Conservation (phyloP, 345 rosid species). For the Populus nigra region DNA sequence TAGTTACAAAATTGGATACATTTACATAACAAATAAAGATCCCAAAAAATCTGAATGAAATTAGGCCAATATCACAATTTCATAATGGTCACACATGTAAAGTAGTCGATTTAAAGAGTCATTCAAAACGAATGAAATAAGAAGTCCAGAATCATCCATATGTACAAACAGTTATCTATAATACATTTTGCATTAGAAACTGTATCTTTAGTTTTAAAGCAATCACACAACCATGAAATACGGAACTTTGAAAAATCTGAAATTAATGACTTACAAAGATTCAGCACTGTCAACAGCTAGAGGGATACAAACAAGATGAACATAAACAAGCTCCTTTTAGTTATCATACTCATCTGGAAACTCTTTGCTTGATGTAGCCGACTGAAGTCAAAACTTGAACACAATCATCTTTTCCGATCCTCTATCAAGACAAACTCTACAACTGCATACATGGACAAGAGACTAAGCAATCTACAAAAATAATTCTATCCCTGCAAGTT, state of each 20-base stretch:
- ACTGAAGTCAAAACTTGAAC: slow-evolving; percentile 4
- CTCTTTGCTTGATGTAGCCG: neutral
- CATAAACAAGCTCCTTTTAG: slow-evolving; percentile 13
- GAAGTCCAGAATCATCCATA: neutral
- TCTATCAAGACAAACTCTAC: slow-evolving; percentile 5
- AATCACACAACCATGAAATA: neutral
- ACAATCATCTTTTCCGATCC: slow-evolving; percentile 2
- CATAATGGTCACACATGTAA: neutral
- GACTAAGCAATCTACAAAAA: neutral
- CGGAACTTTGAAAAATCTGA: slow-evolving; percentile 1
- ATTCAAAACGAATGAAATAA: neutral
- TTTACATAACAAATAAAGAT: neutral
- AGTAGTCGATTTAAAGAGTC: neutral
- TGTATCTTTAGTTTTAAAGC: neutral
- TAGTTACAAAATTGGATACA: neutral
- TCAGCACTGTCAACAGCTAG: neutral
- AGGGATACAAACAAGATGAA: neutral
- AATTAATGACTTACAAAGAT: neutral
- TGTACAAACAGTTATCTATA: neutral
- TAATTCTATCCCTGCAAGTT: neutral
- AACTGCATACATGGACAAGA: slow-evolving; percentile 5
- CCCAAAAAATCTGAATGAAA: neutral
- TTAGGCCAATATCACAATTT: neutral
- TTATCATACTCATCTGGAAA: slow-evolving; percentile 13
- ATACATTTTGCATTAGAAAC: neutral